phyloP scores from a whole-genome alignment of 495 filamentous ascomycete genomes.

The Penicillium samsonianum region DNA sequence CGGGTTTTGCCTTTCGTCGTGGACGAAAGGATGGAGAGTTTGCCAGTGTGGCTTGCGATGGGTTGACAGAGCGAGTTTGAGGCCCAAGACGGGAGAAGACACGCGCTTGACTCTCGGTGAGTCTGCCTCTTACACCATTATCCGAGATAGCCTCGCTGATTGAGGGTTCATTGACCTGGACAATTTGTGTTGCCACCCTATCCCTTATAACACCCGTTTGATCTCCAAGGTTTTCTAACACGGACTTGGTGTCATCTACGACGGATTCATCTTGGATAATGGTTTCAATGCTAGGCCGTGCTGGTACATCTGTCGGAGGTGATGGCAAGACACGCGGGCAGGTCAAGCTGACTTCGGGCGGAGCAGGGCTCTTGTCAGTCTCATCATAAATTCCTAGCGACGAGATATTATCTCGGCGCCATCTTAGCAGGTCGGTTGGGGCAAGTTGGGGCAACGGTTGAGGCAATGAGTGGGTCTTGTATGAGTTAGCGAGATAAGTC shows the following conservation, averaged over 20 bases:
- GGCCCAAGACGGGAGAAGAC: not conserved
- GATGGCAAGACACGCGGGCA: not conserved
- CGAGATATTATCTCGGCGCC: no score
- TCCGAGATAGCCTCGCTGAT: not conserved
- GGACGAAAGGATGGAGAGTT: not conserved
- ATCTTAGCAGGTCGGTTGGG: not conserved
- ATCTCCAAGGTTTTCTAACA: not conserved
- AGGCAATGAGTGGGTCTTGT: not conserved
- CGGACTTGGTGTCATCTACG: not conserved
- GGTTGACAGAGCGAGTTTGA: not conserved
- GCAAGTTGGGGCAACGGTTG: not conserved
- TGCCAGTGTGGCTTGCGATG: not conserved
- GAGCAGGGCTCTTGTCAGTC: conserved; percentile 5
- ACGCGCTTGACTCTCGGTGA: not conserved
- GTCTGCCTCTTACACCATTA: not conserved
- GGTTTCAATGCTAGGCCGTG: not conserved
- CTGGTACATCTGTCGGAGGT: conserved; percentile 1
- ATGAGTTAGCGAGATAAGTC: conserved; percentile 4
- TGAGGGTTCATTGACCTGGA: not conserved
- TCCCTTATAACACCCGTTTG: not conserved
- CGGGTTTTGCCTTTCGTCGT: not conserved
- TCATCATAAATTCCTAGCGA: conserved; percentile 7
- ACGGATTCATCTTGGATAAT: not conserved
- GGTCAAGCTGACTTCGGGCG: conserved; percentile 1
- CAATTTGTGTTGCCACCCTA: conserved; percentile 3